Percentiles rank a stretch among this genome's conserved stretches.
Evolutionary conservation across 768 basidiomycete genomes (phyloP).

Genomic region (Tremella fuciformis): DNA sequence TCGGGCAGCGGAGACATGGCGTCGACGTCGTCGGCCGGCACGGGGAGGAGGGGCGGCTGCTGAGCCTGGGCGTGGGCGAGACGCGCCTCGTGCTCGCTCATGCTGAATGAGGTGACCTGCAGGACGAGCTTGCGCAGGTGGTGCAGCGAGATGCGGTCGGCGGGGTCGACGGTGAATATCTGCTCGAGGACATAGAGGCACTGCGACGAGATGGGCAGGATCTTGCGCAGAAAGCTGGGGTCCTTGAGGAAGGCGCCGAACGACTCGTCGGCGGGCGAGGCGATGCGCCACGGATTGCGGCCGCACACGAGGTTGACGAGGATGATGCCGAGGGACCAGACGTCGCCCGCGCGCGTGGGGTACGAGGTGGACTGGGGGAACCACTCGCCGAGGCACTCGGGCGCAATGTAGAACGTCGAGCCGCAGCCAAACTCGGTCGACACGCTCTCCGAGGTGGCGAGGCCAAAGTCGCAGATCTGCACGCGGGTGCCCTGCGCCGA

Average conservation of each 20-base stretch:
- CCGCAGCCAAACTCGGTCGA: slow-evolving; percentile 51
- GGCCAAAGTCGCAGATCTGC: slow-evolving; percentile 51
- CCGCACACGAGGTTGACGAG: slow-evolving; percentile 73
- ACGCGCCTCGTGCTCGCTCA: slow-evolving; percentile 57
- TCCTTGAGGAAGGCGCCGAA: slow-evolving; percentile 73
- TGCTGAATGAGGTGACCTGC: slow-evolving; percentile 62
- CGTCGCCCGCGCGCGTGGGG: slow-evolving; percentile 78
- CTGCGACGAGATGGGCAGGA: slow-evolving; percentile 69
- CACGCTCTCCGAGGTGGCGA: slow-evolving; percentile 44
- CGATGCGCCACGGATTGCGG: slow-evolving; percentile 73
- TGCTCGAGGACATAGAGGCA: slow-evolving; percentile 66
- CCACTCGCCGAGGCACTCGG: slow-evolving; percentile 58
- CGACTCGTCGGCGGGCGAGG: slow-evolving; percentile 65
- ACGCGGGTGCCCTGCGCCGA: slow-evolving; percentile 49
- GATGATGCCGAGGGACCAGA: slow-evolving; percentile 81
- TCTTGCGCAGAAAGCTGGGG: slow-evolving; percentile 62
- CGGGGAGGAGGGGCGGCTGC: not conserved
- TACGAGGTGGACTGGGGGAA: slow-evolving; percentile 57
- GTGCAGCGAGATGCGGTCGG: slow-evolving; percentile 62
- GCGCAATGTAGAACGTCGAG: slow-evolving; percentile 52
- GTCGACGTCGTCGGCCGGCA: slow-evolving; percentile 1
- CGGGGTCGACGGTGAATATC: slow-evolving; percentile 67
- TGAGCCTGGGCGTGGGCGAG: slow-evolving; percentile 41
- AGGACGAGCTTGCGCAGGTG: slow-evolving; percentile 64
- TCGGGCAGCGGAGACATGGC: slow-evolving; percentile 6